phyloP scores from a whole-genome alignment of 164 flowering plant species.

The Malania oleifera region DNA sequence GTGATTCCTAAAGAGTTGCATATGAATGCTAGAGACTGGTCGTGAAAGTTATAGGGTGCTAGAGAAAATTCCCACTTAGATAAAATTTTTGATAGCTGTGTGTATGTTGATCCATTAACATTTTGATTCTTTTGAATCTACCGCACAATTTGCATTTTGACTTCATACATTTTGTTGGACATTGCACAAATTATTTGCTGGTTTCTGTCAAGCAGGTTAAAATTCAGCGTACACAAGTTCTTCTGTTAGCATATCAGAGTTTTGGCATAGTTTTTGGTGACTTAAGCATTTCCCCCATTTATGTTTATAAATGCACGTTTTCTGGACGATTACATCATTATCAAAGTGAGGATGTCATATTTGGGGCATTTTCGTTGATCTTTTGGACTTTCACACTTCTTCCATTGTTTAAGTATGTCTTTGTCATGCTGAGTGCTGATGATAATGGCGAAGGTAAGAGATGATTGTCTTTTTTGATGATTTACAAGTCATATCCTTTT shows the following conservation, averaged over 20 bases:
- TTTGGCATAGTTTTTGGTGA: conserved; percentile 66
- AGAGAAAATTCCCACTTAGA: too few species aligned
- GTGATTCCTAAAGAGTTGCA: too few species aligned
- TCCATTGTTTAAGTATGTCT: conserved; percentile 57
- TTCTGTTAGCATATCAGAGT: conserved; percentile 65
- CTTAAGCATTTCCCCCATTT: conserved; percentile 71
- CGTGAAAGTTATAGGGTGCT: too few species aligned
- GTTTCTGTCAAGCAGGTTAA: conserved; percentile 30
- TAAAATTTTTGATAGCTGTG: too few species aligned
- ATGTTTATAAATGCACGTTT: conserved; percentile 58
- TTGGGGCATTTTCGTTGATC: conserved; percentile 69
- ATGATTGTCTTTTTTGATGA: not conserved
- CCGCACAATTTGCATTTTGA: not conserved
- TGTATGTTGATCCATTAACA: too few species aligned
- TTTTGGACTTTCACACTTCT: conserved; percentile 73
- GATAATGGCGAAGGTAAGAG: conserved; percentile 78
- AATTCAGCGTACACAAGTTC: conserved; percentile 20
- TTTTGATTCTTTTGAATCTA: too few species aligned
- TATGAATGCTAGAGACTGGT: too few species aligned
- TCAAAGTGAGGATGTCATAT: conserved; percentile 49
- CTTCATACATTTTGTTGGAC: not conserved
- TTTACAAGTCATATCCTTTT: not conserved
- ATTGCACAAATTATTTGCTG: not conserved
- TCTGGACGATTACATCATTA: conserved; percentile 35
- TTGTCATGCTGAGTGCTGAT: conserved; percentile 52